These are phyloP conservation scores for Rhexocercosporidium sp. DNA, from an alignment of 2,329 filamentous ascomycete genomes.

Conservation along the genomic window DNA sequence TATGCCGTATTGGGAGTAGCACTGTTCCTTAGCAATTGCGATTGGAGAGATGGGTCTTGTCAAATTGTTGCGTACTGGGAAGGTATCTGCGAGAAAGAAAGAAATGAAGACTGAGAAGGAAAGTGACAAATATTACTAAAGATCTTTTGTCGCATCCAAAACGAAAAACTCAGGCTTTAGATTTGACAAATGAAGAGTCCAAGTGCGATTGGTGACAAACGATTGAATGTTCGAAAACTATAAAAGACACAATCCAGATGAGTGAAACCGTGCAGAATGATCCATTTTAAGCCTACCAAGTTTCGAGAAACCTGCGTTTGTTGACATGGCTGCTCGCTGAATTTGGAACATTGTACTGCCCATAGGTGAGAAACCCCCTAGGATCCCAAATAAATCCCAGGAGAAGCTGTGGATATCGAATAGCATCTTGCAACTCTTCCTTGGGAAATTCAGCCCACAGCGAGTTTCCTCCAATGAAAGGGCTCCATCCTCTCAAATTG, in stretches of 20 bases:
- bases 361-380: background rate
- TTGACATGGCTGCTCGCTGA: background rate
- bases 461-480: background rate
- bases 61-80: background rate
- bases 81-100: background rate
- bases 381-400: background rate
- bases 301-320: background rate
- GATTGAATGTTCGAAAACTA: too few species aligned
- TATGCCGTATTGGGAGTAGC: background rate
- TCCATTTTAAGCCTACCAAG: background rate
- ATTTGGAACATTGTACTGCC: background rate
- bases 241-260: too few species aligned
- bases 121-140: too few species aligned
- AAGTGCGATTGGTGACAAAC: too few species aligned
- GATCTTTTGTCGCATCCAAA: too few species aligned
- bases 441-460: background rate
- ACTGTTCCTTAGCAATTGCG: background rate
- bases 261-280: too few species aligned
- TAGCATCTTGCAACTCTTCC: background rate
- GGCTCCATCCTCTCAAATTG: background rate
- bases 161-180: too few species aligned
- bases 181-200: too few species aligned
- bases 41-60: background rate
- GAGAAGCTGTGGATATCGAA: background rate
- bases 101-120: too few species aligned